A percentile compares a stretch with the other conserved stretches of the same genome.
Evolutionary conservation across 257 asterid species (phyloP).

Genomic region (Nicotiana tabacum): DNA sequence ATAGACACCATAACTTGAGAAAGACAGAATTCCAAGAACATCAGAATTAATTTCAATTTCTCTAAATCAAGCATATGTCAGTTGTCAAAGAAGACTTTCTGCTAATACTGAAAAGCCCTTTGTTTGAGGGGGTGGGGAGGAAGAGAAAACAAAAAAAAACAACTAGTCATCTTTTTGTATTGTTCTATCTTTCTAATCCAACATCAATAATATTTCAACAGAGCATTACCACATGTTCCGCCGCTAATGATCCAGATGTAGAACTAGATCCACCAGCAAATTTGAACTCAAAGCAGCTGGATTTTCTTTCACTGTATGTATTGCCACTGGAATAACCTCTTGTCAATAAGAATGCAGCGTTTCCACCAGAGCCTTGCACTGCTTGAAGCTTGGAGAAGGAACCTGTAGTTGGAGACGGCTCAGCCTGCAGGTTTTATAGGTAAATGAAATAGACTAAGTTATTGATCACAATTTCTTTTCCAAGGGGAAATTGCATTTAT

Average conservation of each 20-base stretch:
- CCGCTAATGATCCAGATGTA: constrained; percentile 46
- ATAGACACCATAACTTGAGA: not conserved
- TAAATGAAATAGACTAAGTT: not conserved
- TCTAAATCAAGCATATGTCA: not conserved
- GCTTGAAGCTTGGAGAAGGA: constrained; percentile 65
- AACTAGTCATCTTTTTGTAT: not conserved
- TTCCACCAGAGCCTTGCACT: constrained; percentile 62
- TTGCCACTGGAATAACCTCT: constrained; percentile 24
- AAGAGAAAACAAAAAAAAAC: too few species aligned
- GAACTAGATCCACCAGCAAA: constrained; percentile 61
- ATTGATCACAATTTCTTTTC: not conserved
- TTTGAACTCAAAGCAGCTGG: constrained; percentile 71
- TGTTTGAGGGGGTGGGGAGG: too few species aligned
- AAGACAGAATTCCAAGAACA: not conserved
- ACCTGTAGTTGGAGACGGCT: constrained; percentile 99
- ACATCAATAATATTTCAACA: not conserved
- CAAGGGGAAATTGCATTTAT: not conserved
- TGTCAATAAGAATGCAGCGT: constrained; percentile 27
- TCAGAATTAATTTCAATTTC: not conserved
- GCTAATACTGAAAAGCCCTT: not conserved
- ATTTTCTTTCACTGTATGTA: constrained; percentile 27
- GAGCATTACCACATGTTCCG: constrained; percentile 46
- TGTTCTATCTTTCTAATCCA: not conserved
- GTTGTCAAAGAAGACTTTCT: not conserved
- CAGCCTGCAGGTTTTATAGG: constrained; percentile 51